Evolutionary conservation across 305 asterid species (phyloP).

Genomic region (Fraxinus paxiana): DNA sequence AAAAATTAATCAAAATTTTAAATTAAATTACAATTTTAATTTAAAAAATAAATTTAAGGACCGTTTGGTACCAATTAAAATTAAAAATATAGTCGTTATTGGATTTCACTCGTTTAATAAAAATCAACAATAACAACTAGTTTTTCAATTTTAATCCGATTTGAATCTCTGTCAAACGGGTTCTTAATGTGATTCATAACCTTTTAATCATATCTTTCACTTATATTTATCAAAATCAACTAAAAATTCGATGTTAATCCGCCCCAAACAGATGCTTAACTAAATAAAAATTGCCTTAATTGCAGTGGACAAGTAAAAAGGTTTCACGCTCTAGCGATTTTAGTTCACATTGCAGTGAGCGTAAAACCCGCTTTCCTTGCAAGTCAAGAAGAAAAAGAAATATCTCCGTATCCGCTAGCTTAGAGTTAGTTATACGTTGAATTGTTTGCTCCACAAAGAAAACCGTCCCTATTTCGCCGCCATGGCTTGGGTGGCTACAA

Average conservation of each 20-base stretch:
- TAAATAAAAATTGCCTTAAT: background rate
- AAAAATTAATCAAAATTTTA: too few relatives aligned
- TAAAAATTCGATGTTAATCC: too few relatives aligned
- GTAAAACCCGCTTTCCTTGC: background rate
- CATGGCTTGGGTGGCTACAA: constrained; percentile 64
- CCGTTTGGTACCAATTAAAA: too few relatives aligned
- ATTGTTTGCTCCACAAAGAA: constrained; percentile 21
- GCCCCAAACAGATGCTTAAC: background rate
- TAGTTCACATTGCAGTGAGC: background rate
- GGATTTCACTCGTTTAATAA: too few relatives aligned
- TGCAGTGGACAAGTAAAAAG: background rate
- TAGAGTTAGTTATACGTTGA: constrained; percentile 2
- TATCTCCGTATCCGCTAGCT: constrained; percentile 10
- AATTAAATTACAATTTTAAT: too few relatives aligned
- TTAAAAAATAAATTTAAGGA: too few relatives aligned
- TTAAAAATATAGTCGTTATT: too few relatives aligned
- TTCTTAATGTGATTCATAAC: background rate
- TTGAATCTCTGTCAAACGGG: too few relatives aligned
- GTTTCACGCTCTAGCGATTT: background rate
- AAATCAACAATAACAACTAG: too few relatives aligned
- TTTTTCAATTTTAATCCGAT: too few relatives aligned
- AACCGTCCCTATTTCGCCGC: constrained; percentile 25
- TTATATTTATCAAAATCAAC: too few relatives aligned
- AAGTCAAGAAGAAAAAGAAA: background rate
- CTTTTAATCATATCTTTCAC: too few relatives aligned